Base-by-base conservation (phyloP, 441 rosid genomes). In the Adansonia grandidieri region DNA sequence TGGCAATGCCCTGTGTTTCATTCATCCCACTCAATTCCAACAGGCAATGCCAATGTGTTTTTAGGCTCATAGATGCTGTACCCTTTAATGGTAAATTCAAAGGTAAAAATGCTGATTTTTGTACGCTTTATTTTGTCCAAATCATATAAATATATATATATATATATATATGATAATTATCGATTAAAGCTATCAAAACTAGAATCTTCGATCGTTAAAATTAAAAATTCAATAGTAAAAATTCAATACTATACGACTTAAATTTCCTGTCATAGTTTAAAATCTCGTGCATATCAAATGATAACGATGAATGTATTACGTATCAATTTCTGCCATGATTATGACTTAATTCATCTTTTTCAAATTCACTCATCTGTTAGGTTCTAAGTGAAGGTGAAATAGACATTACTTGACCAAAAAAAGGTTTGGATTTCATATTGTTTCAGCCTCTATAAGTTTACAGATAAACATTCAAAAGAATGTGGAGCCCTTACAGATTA, bases 391-490 rank as follows among this genome's bases (percentile, higher is more conserved):
- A 50, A 50, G 54, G 11, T 50, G 14, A 50, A 50, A 10, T 50
- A 14, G 14, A 50, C 54, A 50, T 50, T 50, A 5, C 0, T 50
- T 11, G 63, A 42, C 69, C 77, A 79, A 76, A 76, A 42, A 42
- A 17, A 47, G 54, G 73, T 58, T 79, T 32, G 77, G 75, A 82
- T 68, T 56, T 72, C 63, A 70, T 71, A 54, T 53, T 54, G 17
- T 54, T 54, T 54, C 60, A 78, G 75, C 79, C 82, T 84, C 87
- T 79, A 70, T 58, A 74, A 73, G 56, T 76, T 76, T 66, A 82
- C 53, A 11, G 13, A 78, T 32, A 13, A 50, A 72, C 74, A 79
- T 61, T 77, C 66, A 81, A 86, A 83, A 82, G 87, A 86, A 83
- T 83, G 75, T 17, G 63, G 56, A 42, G 58, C 56, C 77, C 65